A percentile compares a stretch with the other conserved stretches of the same genome.
Evolutionary conservation across 345 rosid genomes (phyloP).

Genomic region (Theobroma cacao): DNA sequence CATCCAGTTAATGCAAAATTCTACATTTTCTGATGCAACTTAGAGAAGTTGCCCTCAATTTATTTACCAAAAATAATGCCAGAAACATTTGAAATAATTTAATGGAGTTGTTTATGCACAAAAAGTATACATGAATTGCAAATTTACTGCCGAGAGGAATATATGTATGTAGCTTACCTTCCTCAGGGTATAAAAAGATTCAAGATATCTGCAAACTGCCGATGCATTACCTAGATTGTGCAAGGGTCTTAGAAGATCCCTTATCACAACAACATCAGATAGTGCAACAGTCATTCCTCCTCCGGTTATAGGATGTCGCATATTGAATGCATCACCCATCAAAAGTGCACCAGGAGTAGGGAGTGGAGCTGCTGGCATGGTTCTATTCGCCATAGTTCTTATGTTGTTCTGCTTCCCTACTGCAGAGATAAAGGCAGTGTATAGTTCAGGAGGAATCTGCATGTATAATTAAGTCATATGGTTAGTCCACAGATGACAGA

Average conservation of each 20-base stretch:
- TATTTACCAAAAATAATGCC: too few species aligned
- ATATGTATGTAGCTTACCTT: conserved; percentile 25
- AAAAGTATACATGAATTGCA: background rate
- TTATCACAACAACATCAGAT: conserved; percentile 42
- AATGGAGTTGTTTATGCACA: background rate
- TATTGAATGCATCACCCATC: conserved; percentile 52
- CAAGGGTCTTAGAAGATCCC: conserved; percentile 44
- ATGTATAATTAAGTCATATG: background rate
- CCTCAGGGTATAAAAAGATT: conserved; percentile 43
- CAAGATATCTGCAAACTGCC: conserved; percentile 33
- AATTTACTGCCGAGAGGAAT: background rate
- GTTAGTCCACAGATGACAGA: background rate
- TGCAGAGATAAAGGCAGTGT: conserved; percentile 34
- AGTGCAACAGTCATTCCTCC: conserved; percentile 61
- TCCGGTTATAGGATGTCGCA: conserved; percentile 54
- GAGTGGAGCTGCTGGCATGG: conserved; percentile 48
- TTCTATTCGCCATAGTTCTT: conserved; percentile 44
- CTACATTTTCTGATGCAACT: background rate
- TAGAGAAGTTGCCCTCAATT: background rate
- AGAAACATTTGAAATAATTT: background rate
- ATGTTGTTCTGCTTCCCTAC: conserved; percentile 44
- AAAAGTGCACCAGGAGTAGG: conserved; percentile 53
- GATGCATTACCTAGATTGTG: conserved; percentile 33
- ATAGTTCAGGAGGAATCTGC: conserved; percentile 44
- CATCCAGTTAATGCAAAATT: background rate